Base-by-base conservation (phyloP, 2,329 filamentous ascomycete species). In the Phyllosticta citrichinensis region DNA sequence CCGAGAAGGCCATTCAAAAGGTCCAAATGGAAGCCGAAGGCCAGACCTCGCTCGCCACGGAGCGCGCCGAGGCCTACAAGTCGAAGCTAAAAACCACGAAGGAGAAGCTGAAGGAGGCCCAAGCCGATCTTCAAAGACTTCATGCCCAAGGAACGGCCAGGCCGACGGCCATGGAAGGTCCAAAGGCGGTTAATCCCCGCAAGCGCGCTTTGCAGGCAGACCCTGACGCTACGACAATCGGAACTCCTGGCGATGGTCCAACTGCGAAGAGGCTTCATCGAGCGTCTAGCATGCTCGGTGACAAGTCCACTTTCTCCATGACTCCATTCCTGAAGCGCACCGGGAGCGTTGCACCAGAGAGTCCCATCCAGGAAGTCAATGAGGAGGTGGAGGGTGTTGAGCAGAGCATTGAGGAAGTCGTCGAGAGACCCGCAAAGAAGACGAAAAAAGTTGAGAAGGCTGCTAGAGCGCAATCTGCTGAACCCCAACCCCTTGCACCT, bases 291-390 rank as follows among this genome's bases (percentile, higher is more conserved):
- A 76, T 84, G 60, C 78, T 88, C 5, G 91, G 89, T 30, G 90
- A 96, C 69, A 97, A 96, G 73, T 97, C 92, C 0, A 86, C 83
- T 2, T 97, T 97, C 73, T 96, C 91, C 3, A 91, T 97, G 65
- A 97, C 93, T 0, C 93, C 93, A 0, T 97, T 96, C 77, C 79
- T 97, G 63, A 96, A 92, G 73, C 85, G 87, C 57, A 87, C 84
- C 25, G 85, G 80, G 63, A 86, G 79, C 64, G 76, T 87, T 14
- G 74, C 76, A n/a, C 75, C 77, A 6, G 76, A 77, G 25, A 73
- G 67, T 62, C 72, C 74, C 30, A 77, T 73, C 19, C 69, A 68
- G 30, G 66, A 70, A n/a, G 71, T 71, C 25, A 50, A 57, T 17
- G 60, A 65, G 12, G 56, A 64, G 19, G 55, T 59, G 5, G 62